Evolutionary conservation across 176 grass and related monocot genomes (phyloP), one percentile per base, ranked within the genome.

Genomic region (Pontederia paniculata): DNA sequence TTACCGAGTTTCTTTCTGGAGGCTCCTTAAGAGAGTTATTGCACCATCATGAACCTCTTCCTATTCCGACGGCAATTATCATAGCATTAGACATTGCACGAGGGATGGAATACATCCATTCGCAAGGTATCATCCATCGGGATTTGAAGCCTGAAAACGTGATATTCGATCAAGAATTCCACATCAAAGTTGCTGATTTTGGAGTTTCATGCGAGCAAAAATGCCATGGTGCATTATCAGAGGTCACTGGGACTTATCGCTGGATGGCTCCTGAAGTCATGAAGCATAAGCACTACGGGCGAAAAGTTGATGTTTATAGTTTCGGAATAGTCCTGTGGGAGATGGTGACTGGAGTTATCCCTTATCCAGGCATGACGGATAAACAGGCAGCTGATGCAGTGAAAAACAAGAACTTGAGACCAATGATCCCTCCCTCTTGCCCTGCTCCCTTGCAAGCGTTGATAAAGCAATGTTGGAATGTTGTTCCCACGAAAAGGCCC

Each of bases 111-210:
- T n/a, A n/a, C n/a, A n/a, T n/a, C n/a, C n/a, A n/a, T n/a, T n/a
- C n/a, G n/a, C n/a, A n/a, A n/a, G n/a, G n/a, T n/a, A n/a, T n/a
- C n/a, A 84, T 91, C 23, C 93, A 98, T 21, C 83, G 86, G 48
- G 93, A 98, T 59, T 74, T 98, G 63, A 98, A 98, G 60, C 86
- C 93, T 5, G 93, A 98, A 71, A 98, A 98, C 70, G 91, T 98
- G 65, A 59, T 98, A 14, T 98, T 98, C 58, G 93, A 91, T 61
- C 67, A 75, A 77, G 77, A 98, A 25, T 76, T 71, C 12, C 79
- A 74, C 7, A 86, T 88, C 55, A 98, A 91, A 67, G 69, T 98
- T 3, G 86, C 85, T 9, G 93, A 98, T 60, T 98, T 98, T 73
- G 93, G 93, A 50, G 84, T 98, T 20, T 83, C 93, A 28, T 98